These are phyloP conservation scores for Botrytis byssoidea DNA, from an alignment of 2,329 filamentous ascomycete species.

Conservation along the genomic window DNA sequence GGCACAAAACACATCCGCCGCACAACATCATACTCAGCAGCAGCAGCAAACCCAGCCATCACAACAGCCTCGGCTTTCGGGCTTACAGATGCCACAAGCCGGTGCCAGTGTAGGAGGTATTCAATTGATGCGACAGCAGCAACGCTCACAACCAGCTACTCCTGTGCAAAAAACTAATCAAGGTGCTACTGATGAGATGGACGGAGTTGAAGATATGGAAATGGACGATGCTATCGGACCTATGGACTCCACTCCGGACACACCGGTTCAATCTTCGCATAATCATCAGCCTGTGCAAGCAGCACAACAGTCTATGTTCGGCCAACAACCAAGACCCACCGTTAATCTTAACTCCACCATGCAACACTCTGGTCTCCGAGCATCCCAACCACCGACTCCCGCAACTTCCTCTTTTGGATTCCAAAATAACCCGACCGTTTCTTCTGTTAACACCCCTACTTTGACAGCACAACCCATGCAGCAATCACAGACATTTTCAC, in stretches of 20 bases:
- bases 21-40: constrained; percentile 50
- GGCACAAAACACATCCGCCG: constrained; percentile 39
- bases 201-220: constrained; percentile 91
- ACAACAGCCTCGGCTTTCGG: constrained; percentile 30
- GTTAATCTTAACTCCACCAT: constrained; percentile 71
- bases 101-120: constrained; percentile 37
- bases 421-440: constrained; percentile 93
- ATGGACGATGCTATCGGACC: constrained; percentile 79
- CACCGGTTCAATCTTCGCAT: constrained; percentile 32
- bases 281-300: constrained; percentile 65
- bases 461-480: constrained; percentile 71
- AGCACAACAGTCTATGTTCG: constrained; percentile 63
- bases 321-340: constrained; percentile 64
- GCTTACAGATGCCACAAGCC: constrained; percentile 36
- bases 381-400: constrained; percentile 83
- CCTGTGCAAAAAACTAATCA: constrained; percentile 36
- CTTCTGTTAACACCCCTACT: constrained; percentile 93
- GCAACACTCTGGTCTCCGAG: constrained; percentile 75
- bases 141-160: constrained; percentile 38
- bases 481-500: constrained; percentile 44
- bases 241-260: constrained; percentile 61
- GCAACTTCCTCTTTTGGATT: constrained; percentile 73
- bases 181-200: constrained; percentile 61
- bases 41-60: constrained; percentile 35
- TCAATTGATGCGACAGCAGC: constrained; percentile 39